phyloP scores from a whole-genome alignment of 2,329 filamentous ascomycete genomes.

The Cladophialophora immunda region DNA sequence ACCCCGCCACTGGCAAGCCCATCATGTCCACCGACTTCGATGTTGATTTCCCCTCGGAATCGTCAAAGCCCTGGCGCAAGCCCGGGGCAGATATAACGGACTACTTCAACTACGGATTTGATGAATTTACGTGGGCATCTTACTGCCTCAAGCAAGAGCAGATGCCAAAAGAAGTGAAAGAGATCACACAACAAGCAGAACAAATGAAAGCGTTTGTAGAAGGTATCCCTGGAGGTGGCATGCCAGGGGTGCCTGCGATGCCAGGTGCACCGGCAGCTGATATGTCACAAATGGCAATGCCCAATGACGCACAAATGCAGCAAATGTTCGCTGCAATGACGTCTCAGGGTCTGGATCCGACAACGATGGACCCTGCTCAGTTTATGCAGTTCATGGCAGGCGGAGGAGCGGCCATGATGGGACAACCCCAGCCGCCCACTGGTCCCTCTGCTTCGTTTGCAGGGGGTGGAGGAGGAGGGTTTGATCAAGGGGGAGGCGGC shows the following conservation, averaged over 20 bases:
- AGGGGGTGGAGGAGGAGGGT: slow-evolving; percentile 37
- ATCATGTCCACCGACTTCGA: slow-evolving; percentile 83
- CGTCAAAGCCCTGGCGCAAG: slow-evolving; percentile 91
- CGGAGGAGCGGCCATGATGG: slow-evolving; percentile 45
- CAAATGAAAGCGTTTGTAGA: slow-evolving; percentile 68
- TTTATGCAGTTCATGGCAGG: slow-evolving; percentile 64
- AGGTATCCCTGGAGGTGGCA: slow-evolving; percentile 51
- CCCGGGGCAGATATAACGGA: slow-evolving; percentile 94
- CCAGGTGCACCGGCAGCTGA: slow-evolving; percentile 47
- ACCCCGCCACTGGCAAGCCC: slow-evolving; percentile 77
- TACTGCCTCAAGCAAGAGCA: slow-evolving; percentile 90
- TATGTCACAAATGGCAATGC: slow-evolving; percentile 50
- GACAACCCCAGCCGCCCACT: slow-evolving; percentile 46
- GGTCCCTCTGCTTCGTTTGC: slow-evolving; percentile 45
- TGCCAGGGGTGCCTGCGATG: slow-evolving; percentile 58
- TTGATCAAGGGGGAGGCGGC: slow-evolving; percentile 33
- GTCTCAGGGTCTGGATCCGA: slow-evolving; percentile 62
- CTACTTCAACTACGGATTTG: slow-evolving; percentile 76
- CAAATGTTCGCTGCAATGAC: slow-evolving; percentile 66
- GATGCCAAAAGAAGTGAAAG: slow-evolving; percentile 77
- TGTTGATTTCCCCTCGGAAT: slow-evolving; percentile 73
- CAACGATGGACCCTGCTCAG: slow-evolving; percentile 61
- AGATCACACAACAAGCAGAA: slow-evolving; percentile 76
- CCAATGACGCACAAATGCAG: slow-evolving; percentile 55
- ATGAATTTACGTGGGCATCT: slow-evolving; percentile 82